A percentile compares a stretch with the other conserved stretches of the same genome.
phyloP scores from a whole-genome alignment of 1,284 basidiomycete species.

The Leccinum pallidistipes region DNA sequence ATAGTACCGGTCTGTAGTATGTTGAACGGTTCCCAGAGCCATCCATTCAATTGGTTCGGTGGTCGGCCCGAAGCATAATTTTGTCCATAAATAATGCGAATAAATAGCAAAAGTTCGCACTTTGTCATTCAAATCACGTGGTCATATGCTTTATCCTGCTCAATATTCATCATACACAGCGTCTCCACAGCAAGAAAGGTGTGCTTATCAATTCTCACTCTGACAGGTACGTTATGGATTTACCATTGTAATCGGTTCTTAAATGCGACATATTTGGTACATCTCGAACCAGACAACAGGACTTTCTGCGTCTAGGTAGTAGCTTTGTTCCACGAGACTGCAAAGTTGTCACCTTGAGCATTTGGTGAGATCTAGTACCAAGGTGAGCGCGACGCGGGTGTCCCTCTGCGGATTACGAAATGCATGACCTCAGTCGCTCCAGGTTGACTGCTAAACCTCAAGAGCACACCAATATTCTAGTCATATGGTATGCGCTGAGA shows the following conservation, averaged over 20 bases:
- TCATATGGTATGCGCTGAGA: constrained; percentile 8
- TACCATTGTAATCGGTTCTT: not conserved
- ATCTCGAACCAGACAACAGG: not conserved
- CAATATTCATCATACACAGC: not conserved
- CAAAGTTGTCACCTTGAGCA: not conserved
- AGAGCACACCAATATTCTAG: not conserved
- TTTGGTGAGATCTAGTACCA: constrained; percentile 1
- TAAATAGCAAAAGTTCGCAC: not conserved
- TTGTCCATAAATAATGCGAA: too few species aligned
- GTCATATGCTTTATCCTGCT: not conserved
- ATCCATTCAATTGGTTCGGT: too few species aligned
- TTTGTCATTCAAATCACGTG: not conserved
- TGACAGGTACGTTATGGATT: not conserved
- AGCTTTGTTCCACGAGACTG: not conserved
- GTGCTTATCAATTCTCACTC: not conserved
- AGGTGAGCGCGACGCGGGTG: constrained; percentile 4
- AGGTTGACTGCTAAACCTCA: not conserved
- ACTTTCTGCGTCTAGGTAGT: not conserved
- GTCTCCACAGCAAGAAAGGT: not conserved
- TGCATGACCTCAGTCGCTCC: not conserved
- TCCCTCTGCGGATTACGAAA: not conserved
- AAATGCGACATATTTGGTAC: not conserved
- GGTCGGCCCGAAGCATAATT: too few species aligned
- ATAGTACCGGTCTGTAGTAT: too few species aligned
- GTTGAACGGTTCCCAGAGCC: too few species aligned